Conservation (phyloP, 2,329 filamentous ascomycete species). For the Neurospora sp. region DNA sequence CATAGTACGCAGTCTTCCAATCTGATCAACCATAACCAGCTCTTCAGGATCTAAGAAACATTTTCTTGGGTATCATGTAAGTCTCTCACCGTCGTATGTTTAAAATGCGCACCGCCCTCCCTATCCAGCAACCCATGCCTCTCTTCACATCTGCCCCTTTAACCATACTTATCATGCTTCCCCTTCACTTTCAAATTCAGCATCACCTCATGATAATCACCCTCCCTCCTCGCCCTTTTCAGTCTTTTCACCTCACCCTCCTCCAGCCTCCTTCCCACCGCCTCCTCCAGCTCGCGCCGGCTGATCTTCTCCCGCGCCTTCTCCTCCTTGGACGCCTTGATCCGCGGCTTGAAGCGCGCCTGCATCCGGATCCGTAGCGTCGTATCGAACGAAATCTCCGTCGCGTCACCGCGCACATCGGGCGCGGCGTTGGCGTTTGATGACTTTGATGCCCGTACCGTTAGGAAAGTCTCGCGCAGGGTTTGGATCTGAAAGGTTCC, state of each 20-base stretch:
- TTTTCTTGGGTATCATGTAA: background rate
- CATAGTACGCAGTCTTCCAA: background rate
- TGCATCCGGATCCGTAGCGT: constrained; percentile 84
- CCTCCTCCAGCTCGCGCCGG: constrained; percentile 71
- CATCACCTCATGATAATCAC: constrained; percentile 80
- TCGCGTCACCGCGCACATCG: constrained; percentile 69
- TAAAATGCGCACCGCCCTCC: background rate
- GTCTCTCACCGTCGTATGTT: background rate
- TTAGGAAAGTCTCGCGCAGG: constrained; percentile 59
- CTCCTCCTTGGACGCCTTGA: constrained; percentile 72
- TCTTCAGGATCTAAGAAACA: background rate
- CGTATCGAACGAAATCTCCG: constrained; percentile 56
- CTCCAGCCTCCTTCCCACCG: constrained; percentile 63
- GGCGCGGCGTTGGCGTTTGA: constrained; percentile 39
- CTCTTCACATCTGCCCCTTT: constrained; percentile 14
- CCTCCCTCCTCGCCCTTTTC: constrained; percentile 74
- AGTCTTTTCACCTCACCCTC: constrained; percentile 80
- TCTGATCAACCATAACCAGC: background rate
- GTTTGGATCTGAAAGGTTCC: constrained; percentile 70
- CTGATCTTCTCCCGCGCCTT: constrained; percentile 80
- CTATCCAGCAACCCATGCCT: background rate
- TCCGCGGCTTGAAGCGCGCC: constrained; percentile 78
- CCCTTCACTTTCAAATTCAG: constrained; percentile 82
- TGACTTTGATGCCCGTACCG: constrained; percentile 43
- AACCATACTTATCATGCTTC: constrained; percentile 79